Evolutionary conservation across 768 basidiomycete genomes (phyloP), one percentile per base, ranked within the genome.

Genomic region (Rickenella mellea): DNA sequence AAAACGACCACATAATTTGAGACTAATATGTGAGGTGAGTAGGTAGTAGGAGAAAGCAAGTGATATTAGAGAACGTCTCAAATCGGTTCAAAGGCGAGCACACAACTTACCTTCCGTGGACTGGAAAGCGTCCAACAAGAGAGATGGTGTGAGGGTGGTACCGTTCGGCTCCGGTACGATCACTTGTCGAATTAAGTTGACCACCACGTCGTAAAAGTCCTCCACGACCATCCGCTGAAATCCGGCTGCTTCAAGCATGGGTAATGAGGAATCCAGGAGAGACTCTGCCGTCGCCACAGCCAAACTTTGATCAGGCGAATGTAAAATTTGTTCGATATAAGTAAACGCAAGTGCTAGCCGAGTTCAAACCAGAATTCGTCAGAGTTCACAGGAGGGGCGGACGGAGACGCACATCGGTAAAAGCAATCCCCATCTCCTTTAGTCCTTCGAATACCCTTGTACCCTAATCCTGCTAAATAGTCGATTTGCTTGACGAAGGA

Each of bases 371-470:
- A 31, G 47, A 40, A 42, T 33, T 33, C 26, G 31, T 33, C 29
- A 42, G 19, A 38, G 17, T 36, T 27, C 48, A 30, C 9, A 19
- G n/a, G n/a, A 26, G 27, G 36, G 20, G 14, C 14, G 30, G 27
- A 44, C 19, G 20, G 17, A 28, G 43, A 56, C 63, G 69, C 56
- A 87, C 87, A 82, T 70, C 91, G 71, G 59, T 93, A 96, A 60
- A 93, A 94, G 57, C 92, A 94, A 57, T 87, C 86, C 39, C 63
- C 90, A 52, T 78, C 76, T 64, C 91, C 90, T 62, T 80, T 72
- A 0, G 83, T 76, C 41, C 88, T 67, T 53, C 88, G 71, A 31
- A 94, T 67, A 9, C 63, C 66, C 26, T 64, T 64, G 63, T 75
- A 92, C 1, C 88, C 89, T 32, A 77, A 63, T 12, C 49, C 51